Evolutionary conservation across 2,329 filamentous ascomycete species (phyloP), one percentile per base, ranked within the genome.

Genomic region (Aspergillus sp.): DNA sequence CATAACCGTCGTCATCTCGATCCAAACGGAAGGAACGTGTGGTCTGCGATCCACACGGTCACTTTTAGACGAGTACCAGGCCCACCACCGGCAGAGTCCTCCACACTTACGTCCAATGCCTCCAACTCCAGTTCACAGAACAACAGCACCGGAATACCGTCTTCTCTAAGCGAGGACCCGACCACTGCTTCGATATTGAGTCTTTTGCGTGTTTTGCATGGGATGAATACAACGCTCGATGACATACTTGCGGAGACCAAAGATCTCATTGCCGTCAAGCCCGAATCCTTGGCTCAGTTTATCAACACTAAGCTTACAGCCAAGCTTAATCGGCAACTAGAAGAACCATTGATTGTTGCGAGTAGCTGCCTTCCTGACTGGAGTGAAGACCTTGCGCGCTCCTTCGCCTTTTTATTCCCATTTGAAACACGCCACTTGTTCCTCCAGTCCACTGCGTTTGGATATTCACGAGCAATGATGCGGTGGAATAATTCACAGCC

Each of bases 251-350:
- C 89, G 2, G 89, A 93, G 61, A 89, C 89, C 67, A 89, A 89
- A 68, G 86, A 87, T 52, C 78, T 84, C 3, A 76, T 89, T 58
- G 87, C 86, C 61, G 79, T 96, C 27, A 90, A 90, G 50, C 83
- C 88, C 1, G 93, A 98, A 74, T 90, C 93, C 0, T 76, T 96
- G 47, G 89, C 93, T 2, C 93, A 98, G 66, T 99, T 99, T 67
- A 95, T 99, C 76, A 99, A 99, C 71, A 97, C 95, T 0, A 99
- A 99, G 74, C 84, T 99, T 39, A 99, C 95, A 0, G 96, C 95
- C 1, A 99, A 99, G 78, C 84, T 99, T 56, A 99, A 99, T 70
- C 88, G 95, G 27, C 96, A 99, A 73, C 80, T 99, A 12, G 95
- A 99, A 71, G 96, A 99, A 76, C 95, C 95, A 9, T 79, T 99